Base-by-base conservation (phyloP, 305 asterid genomes). In the Euphrasia arctica region DNA sequence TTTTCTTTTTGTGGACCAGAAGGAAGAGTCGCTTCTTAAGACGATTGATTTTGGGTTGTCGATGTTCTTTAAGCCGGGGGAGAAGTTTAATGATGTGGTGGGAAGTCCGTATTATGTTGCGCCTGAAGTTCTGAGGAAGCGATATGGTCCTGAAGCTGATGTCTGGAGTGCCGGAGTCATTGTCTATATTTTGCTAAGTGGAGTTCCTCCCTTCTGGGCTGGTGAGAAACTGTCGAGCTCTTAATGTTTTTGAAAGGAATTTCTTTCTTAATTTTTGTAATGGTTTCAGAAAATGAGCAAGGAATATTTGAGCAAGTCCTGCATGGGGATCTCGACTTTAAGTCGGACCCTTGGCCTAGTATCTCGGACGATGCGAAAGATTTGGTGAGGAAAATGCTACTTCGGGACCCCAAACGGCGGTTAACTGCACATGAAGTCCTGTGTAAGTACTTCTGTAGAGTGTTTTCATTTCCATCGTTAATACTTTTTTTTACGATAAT, bases 41-140 rank as follows among this genome's bases (percentile, higher is more conserved):
- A 83, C 90, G 2, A 86, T 86, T 28, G 94, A 86, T 73, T 86
- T 86, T 67, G 94, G 94, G 41, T 74, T 86, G 64, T 86, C 94
- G 0, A 78, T 83, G 18, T 86, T 83, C 80, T 86, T 86, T 81
- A 83, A 82, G 79, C 94, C 94, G 72, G 95, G 91, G 64, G 87
- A 86, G 25, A 82, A 63, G 71, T 84, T 86, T 54, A 70, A 62
- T 13, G 95, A 84, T 25, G 95, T 83, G 72, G 95, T 86, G 52
- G 95, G 95, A 36, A 86, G 95, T 75, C 95, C 95, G n/a, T 86
- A 86, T 64, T 86, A 86, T 54, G 95, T 86, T 62, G 95, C 95
- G 61, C 95, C 95, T 0, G 95, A 86, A 78, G 95, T 86, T 78
- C 90, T 86, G 63, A 73, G 71, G 70, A 86, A 86, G 65, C 83